These are phyloP conservation scores for Skeletonema tropicum DNA, from an alignment of 108 stramenopile genomes.

Conservation along the genomic window DNA sequence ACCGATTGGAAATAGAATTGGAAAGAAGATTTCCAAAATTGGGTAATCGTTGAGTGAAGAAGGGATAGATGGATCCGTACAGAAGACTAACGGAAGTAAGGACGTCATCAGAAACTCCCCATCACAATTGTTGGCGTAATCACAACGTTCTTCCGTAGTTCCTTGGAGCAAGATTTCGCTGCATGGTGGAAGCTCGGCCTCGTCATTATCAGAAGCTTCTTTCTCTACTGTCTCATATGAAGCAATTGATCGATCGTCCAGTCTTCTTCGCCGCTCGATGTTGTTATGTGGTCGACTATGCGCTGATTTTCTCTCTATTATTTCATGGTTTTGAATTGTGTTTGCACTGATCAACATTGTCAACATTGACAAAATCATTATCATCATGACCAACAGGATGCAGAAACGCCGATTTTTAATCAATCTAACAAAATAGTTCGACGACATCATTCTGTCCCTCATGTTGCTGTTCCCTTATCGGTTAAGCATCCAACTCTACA, in stretches of 20 bases:
- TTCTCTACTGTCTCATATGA: neutral
- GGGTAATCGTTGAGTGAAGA: slow-evolving; percentile 11
- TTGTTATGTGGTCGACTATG: neutral
- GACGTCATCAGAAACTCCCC: slow-evolving; percentile 22
- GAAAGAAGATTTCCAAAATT: slow-evolving; percentile 12
- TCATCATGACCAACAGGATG: neutral
- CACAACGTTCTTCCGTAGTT: slow-evolving; percentile 19
- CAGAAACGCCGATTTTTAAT: neutral
- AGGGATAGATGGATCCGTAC: slow-evolving; percentile 1
- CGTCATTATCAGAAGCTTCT: neutral
- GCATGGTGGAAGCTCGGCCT: slow-evolving; percentile 14
- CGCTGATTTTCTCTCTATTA: neutral
- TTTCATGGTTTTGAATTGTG: neutral
- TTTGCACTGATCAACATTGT: neutral
- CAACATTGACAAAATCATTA: neutral
- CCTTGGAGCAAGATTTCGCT: slow-evolving; percentile 28
- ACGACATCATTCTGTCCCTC: neutral
- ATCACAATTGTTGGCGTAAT: slow-evolving; percentile 20
- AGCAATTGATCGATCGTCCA: neutral
- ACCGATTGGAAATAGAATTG: slow-evolving; percentile 17
- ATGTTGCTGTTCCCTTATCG: too few relatives aligned
- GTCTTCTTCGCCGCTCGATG: neutral
- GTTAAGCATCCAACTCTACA: too few relatives aligned
- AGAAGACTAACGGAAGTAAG: slow-evolving; percentile 26
- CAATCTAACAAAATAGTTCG: neutral